Evolutionary conservation across 2,329 filamentous ascomycete genomes (phyloP), one percentile per base, ranked within the genome.

Genomic region (Fusarium sp.): DNA sequence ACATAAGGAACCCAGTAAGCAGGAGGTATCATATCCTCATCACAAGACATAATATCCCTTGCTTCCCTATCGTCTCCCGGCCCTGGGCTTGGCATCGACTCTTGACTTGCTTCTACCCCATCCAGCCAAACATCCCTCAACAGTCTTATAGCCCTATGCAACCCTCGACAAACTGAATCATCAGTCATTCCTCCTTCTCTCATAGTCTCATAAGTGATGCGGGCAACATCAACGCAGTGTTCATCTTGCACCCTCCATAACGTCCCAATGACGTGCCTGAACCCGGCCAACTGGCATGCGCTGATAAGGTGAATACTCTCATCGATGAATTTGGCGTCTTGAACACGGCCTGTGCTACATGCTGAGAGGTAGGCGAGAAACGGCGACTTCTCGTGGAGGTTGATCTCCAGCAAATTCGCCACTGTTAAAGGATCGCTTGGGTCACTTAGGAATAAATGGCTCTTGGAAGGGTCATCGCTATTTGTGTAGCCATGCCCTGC

Each of bases 271-370:
- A 62, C 46, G 8, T 64, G 57, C 0, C 57, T n/a, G 0, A 64
- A 57, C 0, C 61, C 50, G 6, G 50, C 46, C 5, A 62, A 3
- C 19, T 60, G 55, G 0, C 47, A 62, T 3, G 59, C 46, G n/a
- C 47, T 47, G 15, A 60, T 60, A 2, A 53, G 36, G 42, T 62
- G 46, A 3, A 60, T 60, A 3, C 55, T 44, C 10, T 62, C 59
- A 6, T 54, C 59, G 1, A 34, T 42, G 15, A 53, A 51, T 1
- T 24, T 40, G 7, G 53, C 40, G 6, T 53, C 38, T 3, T 60
- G 17, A 6, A 60, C 22, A 5, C n/a, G 39, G 0, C 55, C 59
- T 1, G 59, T 60, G 5, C 39, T 26, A 0, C 59, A 62, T 0
- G 59, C 55, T 4, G 55, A 62, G 1, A 60, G 38, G 15, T 62